A percentile compares a stretch with the other conserved stretches of the same genome.
phyloP scores from a whole-genome alignment of 257 asterid genomes.

The Verbena officinalis region DNA sequence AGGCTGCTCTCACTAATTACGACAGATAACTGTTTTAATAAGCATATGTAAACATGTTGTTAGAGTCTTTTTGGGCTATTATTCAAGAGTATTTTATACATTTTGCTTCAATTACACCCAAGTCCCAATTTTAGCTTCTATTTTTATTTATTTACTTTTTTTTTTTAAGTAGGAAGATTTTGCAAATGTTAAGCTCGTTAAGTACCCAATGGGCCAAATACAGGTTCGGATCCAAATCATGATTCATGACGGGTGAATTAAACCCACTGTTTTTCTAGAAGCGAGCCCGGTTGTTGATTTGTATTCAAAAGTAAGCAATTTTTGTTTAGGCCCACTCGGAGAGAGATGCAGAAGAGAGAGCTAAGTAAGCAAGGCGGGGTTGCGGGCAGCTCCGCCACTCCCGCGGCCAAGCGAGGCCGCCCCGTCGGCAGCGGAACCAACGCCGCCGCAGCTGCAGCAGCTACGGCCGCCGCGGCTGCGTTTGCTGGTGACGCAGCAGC shows the following conservation, averaged over 20 bases:
- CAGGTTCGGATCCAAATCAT: background rate
- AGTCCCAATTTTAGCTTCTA: no score
- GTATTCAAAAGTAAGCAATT: background rate
- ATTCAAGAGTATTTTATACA: no score
- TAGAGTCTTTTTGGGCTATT: no score
- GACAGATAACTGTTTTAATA: no score
- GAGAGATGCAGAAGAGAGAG: conserved; percentile 88
- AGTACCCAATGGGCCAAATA: no score
- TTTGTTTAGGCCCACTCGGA: conserved; percentile 5
- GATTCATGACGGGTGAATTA: background rate
- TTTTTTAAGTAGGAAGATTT: no score
- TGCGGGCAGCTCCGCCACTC: conserved; percentile 67
- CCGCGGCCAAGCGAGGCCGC: conserved; percentile 91
- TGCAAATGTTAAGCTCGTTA: no score
- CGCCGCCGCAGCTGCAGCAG: conserved; percentile 50
- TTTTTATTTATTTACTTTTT: no score
- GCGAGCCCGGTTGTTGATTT: background rate
- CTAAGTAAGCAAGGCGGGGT: conserved; percentile 68
- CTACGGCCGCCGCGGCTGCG: conserved; percentile 46
- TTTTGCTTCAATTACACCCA: no score
- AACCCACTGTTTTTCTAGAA: background rate
- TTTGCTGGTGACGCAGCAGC: conserved; percentile 63
- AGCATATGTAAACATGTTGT: no score
- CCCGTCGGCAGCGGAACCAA: conserved; percentile 74
- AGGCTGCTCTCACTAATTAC: no score